Evolutionary conservation across 2,329 filamentous ascomycete genomes (phyloP).

Genomic region (Lomentospora prolificans): DNA sequence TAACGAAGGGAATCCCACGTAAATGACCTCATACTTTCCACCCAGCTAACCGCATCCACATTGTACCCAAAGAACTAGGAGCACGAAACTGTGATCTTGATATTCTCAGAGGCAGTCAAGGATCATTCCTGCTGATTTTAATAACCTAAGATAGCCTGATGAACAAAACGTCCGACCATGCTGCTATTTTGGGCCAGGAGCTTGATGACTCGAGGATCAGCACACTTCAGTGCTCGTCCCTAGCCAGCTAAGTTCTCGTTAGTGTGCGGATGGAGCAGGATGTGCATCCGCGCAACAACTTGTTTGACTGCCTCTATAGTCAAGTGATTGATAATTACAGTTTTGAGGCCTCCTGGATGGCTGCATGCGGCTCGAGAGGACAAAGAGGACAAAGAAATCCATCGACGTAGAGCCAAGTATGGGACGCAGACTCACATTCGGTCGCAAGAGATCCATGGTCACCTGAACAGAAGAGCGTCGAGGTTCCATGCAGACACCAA

Average conservation of each 20-base stretch:
- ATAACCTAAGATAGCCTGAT: background rate
- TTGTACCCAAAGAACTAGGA: background rate
- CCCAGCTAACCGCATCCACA: background rate
- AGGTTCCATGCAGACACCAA: no score
- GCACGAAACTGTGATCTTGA: no score
- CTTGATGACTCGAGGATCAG: no score
- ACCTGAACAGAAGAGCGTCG: background rate
- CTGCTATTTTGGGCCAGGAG: background rate
- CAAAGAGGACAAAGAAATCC: background rate
- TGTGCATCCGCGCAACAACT: background rate
- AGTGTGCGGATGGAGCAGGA: background rate
- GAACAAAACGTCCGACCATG: no score
- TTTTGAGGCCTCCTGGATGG: background rate
- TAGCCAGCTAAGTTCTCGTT: background rate
- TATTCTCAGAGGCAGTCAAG: background rate
- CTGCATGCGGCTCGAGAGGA: background rate
- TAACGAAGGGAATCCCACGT: background rate
- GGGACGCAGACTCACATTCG: no score
- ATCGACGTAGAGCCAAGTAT: background rate
- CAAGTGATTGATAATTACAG: background rate
- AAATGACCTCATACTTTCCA: background rate
- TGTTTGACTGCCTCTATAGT: background rate
- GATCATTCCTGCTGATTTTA: background rate
- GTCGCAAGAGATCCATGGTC: background rate
- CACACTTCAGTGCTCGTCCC: no score